Evolutionary conservation across 2,329 filamentous ascomycete species (phyloP).

Genomic region (Bipolaris bicolor): DNA sequence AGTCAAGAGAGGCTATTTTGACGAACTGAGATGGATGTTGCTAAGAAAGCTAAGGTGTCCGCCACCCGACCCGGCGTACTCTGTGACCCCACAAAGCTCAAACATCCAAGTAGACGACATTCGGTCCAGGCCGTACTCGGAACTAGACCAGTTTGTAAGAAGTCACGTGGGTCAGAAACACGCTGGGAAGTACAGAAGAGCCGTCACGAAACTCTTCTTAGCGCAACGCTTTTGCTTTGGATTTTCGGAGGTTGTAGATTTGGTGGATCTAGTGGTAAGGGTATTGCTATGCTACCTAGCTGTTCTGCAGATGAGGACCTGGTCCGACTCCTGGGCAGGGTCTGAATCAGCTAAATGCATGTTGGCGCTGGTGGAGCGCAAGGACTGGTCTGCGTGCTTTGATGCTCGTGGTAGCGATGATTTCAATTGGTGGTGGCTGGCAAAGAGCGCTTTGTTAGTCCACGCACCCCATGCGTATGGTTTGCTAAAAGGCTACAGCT

Average conservation of each 20-base stretch:
- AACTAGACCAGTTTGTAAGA: conserved; percentile 50
- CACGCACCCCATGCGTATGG: conserved; percentile 36
- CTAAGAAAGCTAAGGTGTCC: conserved; percentile 50
- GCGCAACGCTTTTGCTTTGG: conserved; percentile 51
- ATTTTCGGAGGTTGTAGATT: conserved; percentile 58
- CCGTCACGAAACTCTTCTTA: conserved; percentile 50
- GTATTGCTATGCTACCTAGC: conserved; percentile 58
- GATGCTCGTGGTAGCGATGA: background rate
- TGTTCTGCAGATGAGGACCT: conserved; percentile 29
- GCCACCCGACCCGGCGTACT: conserved; percentile 49
- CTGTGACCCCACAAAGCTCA: conserved; percentile 24
- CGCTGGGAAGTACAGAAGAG: conserved; percentile 45
- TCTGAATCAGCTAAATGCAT: conserved; percentile 3
- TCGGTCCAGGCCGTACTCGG: conserved; percentile 45
- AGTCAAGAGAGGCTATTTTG: conserved; percentile 20
- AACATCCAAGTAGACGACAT: conserved; percentile 44
- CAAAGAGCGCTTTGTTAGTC: conserved; percentile 7
- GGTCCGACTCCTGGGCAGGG: background rate
- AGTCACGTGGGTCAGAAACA: conserved; percentile 13
- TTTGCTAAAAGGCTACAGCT: conserved; percentile 38
- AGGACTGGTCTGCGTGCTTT: conserved; percentile 5
- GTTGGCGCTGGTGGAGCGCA: background rate
- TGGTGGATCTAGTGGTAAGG: conserved; percentile 74
- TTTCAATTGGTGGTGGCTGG: conserved; percentile 17
- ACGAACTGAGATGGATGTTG: conserved; percentile 46